phyloP scores from a whole-genome alignment of 2,329 filamentous ascomycete species.

The Aspergillus piperis region DNA sequence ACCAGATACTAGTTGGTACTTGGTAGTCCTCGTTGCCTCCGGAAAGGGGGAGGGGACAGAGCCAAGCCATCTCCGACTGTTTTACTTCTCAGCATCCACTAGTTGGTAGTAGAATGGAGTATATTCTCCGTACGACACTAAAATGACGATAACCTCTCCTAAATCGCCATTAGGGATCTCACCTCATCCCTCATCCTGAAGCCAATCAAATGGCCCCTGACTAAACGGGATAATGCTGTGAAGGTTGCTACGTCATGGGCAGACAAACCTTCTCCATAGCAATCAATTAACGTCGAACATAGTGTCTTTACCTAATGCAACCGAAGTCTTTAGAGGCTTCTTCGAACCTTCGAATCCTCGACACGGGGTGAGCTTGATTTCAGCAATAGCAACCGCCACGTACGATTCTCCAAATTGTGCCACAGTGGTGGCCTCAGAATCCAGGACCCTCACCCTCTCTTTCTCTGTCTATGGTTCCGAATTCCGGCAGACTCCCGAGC shows the following conservation, averaged over 20 bases:
- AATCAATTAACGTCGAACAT: constrained; percentile 1
- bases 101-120: neutral
- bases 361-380: constrained; percentile 1
- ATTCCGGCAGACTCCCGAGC: neutral
- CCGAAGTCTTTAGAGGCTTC: constrained; percentile 6
- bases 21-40: neutral
- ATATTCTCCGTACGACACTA: neutral
- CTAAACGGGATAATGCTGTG: constrained; percentile 2
- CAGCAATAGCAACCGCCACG: neutral
- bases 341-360: constrained; percentile 9
- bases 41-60: neutral
- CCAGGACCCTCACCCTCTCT: neutral
- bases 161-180: neutral
- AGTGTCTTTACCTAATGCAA: neutral
- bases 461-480: neutral
- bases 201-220: neutral
- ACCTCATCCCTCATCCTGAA: neutral
- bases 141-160: neutral
- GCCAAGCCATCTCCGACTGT: neutral
- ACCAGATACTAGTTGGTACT: too few species aligned
- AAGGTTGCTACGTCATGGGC: neutral
- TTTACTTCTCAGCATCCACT: neutral
- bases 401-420: neutral
- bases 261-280: neutral
- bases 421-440: neutral